Evolutionary conservation across 345 rosid species (phyloP).

Genomic region (Eucalyptus polybractea): DNA sequence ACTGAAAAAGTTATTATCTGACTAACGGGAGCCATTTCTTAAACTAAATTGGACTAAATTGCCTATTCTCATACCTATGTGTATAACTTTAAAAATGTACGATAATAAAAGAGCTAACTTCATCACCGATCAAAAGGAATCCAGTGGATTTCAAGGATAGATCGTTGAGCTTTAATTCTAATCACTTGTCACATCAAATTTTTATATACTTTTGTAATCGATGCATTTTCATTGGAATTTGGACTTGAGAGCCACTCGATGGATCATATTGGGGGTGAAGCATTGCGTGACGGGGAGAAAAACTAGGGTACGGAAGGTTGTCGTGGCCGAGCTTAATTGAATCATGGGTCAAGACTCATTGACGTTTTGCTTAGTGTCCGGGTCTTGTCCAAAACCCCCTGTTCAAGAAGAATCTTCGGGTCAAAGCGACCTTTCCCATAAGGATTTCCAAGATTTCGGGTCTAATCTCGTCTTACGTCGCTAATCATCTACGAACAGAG

Average conservation of each 20-base stretch:
- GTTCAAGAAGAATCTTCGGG: background rate
- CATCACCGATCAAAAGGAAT: background rate
- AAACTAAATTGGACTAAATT: background rate
- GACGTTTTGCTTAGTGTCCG: background rate
- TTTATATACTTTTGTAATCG: background rate
- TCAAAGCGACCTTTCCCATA: background rate
- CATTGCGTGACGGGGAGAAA: background rate
- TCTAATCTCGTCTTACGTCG: background rate
- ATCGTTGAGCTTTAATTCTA: background rate
- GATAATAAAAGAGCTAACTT: background rate
- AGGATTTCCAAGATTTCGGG: background rate
- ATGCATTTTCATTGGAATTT: background rate
- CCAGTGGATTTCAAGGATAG: background rate
- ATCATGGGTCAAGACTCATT: background rate
- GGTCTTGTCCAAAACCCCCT: background rate
- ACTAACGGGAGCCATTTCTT: background rate
- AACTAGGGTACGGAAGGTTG: background rate
- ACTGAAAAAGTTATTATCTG: background rate
- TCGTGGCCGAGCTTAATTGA: background rate
- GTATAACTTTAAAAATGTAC: background rate
- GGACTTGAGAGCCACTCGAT: background rate
- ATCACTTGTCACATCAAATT: background rate
- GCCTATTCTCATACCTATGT: background rate
- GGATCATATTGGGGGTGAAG: background rate
- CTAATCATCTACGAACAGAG: background rate